These are phyloP conservation scores for Boletus pseudo-olivaceus DNA, from an alignment of 768 basidiomycete genomes.

Conservation along the genomic window DNA sequence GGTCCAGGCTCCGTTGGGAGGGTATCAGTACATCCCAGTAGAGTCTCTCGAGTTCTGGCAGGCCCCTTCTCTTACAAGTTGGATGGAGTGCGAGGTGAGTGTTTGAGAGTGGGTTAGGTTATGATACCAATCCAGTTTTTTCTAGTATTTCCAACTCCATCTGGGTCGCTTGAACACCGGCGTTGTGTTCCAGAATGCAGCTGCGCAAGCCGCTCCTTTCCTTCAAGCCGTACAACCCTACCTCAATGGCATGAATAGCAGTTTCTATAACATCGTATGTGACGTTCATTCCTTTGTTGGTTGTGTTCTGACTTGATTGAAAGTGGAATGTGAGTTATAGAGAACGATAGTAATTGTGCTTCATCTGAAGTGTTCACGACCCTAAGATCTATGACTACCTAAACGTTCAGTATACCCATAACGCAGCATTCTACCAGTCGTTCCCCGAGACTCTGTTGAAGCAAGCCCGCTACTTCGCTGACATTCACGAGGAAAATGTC, in stretches of 20 bases:
- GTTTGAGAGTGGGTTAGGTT: not conserved
- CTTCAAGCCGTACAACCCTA: constrained; percentile 63
- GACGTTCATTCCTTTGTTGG: not conserved
- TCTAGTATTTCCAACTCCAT: constrained; percentile 29
- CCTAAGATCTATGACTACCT: constrained; percentile 72
- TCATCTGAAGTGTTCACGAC: not conserved
- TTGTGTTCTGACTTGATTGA: constrained; percentile 11
- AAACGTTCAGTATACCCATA: constrained; percentile 72
- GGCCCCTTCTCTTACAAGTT: constrained; percentile 69
- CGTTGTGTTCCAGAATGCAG: constrained; percentile 51
- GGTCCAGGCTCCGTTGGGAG: constrained; percentile 72
- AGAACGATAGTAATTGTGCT: not conserved
- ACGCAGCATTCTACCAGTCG: constrained; percentile 69
- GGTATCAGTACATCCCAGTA: constrained; percentile 79
- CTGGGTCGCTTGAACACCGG: constrained; percentile 21
- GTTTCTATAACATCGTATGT: constrained; percentile 66
- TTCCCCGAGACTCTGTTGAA: constrained; percentile 68
- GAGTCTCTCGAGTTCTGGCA: constrained; percentile 54
- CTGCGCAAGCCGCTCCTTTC: constrained; percentile 57
- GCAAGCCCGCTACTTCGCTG: constrained; percentile 68
- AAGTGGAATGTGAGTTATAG: constrained; percentile 68
- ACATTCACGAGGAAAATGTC: constrained; percentile 73
- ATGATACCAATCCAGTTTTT: not conserved
- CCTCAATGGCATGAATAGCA: constrained; percentile 59
- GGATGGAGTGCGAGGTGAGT: constrained; percentile 57